Evolutionary conservation across 2,329 filamentous ascomycete genomes (phyloP).

Genomic region (Torrubiellomyces zombiae): DNA sequence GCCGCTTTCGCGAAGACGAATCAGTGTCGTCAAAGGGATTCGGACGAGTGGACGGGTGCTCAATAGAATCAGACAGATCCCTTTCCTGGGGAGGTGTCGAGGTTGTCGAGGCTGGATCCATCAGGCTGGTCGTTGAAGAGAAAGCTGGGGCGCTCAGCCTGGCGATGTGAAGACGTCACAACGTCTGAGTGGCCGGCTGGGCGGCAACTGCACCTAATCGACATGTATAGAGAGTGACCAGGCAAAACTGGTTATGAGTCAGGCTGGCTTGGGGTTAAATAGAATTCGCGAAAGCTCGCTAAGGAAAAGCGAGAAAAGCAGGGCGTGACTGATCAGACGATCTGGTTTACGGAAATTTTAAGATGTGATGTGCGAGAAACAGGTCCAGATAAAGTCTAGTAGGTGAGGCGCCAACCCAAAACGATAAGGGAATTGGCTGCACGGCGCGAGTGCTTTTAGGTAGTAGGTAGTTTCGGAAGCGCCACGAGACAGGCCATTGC

Average conservation of each 20-base stretch:
- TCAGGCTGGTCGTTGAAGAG: conserved; percentile 20
- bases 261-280: not conserved
- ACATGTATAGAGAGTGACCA: conserved; percentile 34
- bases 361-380: conserved; percentile 1
- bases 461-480: too few species aligned
- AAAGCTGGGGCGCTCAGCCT: conserved; percentile 21
- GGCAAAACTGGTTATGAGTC: conserved; percentile 5
- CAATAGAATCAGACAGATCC: conserved; percentile 41
- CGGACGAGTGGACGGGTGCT: conserved; percentile 44
- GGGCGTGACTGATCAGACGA: too few species aligned
- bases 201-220: conserved; percentile 35
- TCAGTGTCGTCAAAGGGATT: conserved; percentile 48
- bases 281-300: not conserved
- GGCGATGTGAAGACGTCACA: conserved; percentile 30
- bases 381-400: conserved; percentile 1
- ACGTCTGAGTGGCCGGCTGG: conserved; percentile 37
- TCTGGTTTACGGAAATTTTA: not conserved
- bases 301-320: not conserved
- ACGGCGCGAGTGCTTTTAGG: too few species aligned
- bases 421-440: too few species aligned
- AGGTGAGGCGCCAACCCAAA: conserved; percentile 1
- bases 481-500: too few species aligned
- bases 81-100: conserved; percentile 27
- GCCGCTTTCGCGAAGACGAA: conserved; percentile 40
- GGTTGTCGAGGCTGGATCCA: conserved; percentile 34